Percentiles rank a stretch among this genome's conserved stretches.
Evolutionary conservation across 2,329 filamentous ascomycete genomes (phyloP).

Genomic region (Aspergillus luchuensis): DNA sequence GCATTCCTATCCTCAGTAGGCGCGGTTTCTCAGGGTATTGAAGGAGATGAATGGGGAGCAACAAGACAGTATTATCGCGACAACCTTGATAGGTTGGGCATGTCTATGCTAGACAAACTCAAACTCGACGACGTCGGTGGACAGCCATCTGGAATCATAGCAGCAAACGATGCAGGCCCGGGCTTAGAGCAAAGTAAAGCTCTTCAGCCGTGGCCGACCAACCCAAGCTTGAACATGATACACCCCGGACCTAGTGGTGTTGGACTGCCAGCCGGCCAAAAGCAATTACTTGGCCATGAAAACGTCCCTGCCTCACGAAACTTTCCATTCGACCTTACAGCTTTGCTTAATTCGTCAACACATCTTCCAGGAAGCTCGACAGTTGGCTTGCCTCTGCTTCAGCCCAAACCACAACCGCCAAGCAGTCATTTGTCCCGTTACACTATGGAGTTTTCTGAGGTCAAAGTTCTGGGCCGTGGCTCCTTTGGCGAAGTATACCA

Average conservation of each 20-base stretch:
- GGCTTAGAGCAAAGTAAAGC: constrained; percentile 23
- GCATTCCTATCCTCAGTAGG: constrained; percentile 46
- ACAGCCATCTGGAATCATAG: constrained; percentile 24
- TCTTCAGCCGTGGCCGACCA: constrained; percentile 21
- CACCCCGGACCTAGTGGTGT: constrained; percentile 11
- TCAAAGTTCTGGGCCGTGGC: constrained; percentile 62
- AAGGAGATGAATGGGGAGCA: constrained; percentile 40
- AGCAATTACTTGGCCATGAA: constrained; percentile 18
- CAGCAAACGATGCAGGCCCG: constrained; percentile 25
- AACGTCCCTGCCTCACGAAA: constrained; percentile 26
- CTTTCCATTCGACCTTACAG: constrained; percentile 27
- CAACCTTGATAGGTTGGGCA: constrained; percentile 45
- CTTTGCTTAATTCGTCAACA: constrained; percentile 26
- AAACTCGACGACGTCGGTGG: constrained; percentile 27
- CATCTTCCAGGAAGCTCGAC: constrained; percentile 33
- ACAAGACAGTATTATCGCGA: constrained; percentile 47
- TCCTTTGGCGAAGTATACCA: constrained; percentile 67
- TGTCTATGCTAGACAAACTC: constrained; percentile 40
- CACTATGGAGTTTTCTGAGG: constrained; percentile 54
- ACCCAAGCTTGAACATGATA: constrained; percentile 17
- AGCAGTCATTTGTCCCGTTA: constrained; percentile 47
- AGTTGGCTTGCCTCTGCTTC: constrained; percentile 36
- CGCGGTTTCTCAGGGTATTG: constrained; percentile 41
- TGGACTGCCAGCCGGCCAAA: constrained; percentile 22
- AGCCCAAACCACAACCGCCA: constrained; percentile 24